Base-by-base conservation (phyloP, 1,139 yeast genomes). In the Yamadazyma kanchanaburiensis region DNA sequence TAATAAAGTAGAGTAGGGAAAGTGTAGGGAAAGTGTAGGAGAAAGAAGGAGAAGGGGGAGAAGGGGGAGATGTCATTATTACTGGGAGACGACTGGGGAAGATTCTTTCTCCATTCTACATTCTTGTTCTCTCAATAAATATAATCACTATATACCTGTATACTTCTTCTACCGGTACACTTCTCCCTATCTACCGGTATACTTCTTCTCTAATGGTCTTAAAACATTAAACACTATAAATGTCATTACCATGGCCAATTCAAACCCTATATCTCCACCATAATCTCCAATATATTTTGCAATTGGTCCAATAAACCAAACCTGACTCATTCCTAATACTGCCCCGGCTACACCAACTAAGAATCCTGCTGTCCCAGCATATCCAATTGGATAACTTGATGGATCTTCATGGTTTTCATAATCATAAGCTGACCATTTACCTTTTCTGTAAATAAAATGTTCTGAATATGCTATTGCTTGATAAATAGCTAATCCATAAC, bases 241-340 rank as follows among this genome's bases (percentile, higher is more conserved):
- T 51, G 43, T 81, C 77, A 14, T 56, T 4, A 64, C 75, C 40
- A 74, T 72, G 22, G 81, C 86, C 41, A 89, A 65, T 60, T 85
- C 95, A 48, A 85, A 85, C 22, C 95, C 96, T 47, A 88, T 72
- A 56, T 88, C 96, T 44, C 89, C 96, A 49, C 94, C 94, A 42
- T 36, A 64, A 2, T 51, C 64, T 35, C 94, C 94, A 48, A 84
- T 78, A 39, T 58, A 43, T 26, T 47, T 53, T 23, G 78, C 91
- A 45, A 86, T 47, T 26, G 75, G 80, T 43, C 96, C 95, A 10
- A 55, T 54, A 63, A 79, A 88, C 88, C 94, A 88, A 7, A 72
- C 72, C 65, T 87, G 95, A 52, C 71, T 66, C 94, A 88, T 86
- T 43, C 96, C 96, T 23, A 84, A 38, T 12, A 77, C 94, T 25